Conservation (phyloP, 768 basidiomycete genomes). For the Xerocomus brunneocitrinus region DNA sequence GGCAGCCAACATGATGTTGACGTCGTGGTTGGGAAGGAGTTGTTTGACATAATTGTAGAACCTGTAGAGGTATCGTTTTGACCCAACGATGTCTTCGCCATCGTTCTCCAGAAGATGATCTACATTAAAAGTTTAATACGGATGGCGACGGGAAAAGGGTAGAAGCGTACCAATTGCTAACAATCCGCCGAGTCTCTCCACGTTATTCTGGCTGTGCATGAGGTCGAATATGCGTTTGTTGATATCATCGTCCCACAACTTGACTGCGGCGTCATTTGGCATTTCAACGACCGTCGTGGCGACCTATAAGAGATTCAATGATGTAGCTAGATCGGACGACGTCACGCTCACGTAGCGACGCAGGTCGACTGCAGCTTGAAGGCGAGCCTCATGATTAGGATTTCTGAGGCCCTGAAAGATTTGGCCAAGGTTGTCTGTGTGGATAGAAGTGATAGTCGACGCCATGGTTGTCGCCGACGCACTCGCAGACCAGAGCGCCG, state of each 20-base stretch:
- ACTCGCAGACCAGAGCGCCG: slow-evolving; percentile 2
- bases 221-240: slow-evolving; percentile 76
- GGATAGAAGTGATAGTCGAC: slow-evolving; percentile 50
- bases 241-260: slow-evolving; percentile 84
- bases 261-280: slow-evolving; percentile 74
- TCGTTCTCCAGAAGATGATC: slow-evolving; percentile 76
- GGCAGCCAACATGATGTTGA: slow-evolving; percentile 90
- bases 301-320: slow-evolving; percentile 44
- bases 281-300: slow-evolving; percentile 70
- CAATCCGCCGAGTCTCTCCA: slow-evolving; percentile 83
- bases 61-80: slow-evolving; percentile 74
- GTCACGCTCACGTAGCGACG: slow-evolving; percentile 61
- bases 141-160: neutral
- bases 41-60: slow-evolving; percentile 93
- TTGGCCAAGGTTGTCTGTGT: slow-evolving; percentile 56
- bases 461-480: slow-evolving; percentile 46
- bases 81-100: slow-evolving; percentile 76
- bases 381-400: slow-evolving; percentile 59
- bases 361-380: slow-evolving; percentile 66
- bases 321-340: slow-evolving; percentile 4
- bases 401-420: slow-evolving; percentile 67
- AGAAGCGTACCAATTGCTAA: slow-evolving; percentile 71
- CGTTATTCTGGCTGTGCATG: slow-evolving; percentile 72
- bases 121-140: slow-evolving; percentile 18
- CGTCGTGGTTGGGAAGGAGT: slow-evolving; percentile 85